phyloP scores from a whole-genome alignment of 345 rosid genomes.

The Aquilaria malaccensis region DNA sequence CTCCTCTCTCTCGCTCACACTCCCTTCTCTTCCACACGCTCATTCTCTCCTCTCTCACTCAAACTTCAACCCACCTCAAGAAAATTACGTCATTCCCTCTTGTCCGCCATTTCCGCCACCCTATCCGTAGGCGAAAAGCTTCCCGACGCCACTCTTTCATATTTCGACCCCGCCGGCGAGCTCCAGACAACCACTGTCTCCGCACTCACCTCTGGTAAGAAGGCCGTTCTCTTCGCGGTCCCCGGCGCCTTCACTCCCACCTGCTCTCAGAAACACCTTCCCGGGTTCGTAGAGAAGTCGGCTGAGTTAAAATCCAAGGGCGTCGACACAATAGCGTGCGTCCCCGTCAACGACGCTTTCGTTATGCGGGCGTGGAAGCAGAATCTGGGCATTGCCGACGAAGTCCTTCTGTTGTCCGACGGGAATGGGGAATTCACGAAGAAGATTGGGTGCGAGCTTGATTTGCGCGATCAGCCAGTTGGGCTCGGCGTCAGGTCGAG shows the following conservation, averaged over 20 bases:
- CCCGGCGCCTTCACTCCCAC: slow-evolving; percentile 97
- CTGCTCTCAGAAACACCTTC: slow-evolving; percentile 89
- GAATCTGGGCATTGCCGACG: slow-evolving; percentile 58
- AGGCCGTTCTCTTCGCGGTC: slow-evolving; percentile 74
- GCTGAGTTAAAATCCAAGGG: slow-evolving; percentile 80
- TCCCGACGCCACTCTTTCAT: slow-evolving; percentile 80
- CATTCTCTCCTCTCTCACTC: too few relatives aligned
- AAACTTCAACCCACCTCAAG: too few relatives aligned
- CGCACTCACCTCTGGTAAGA: slow-evolving; percentile 64
- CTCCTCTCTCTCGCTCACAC: too few relatives aligned
- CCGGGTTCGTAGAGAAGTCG: slow-evolving; percentile 76
- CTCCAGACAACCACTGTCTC: slow-evolving; percentile 78
- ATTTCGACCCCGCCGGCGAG: slow-evolving; percentile 68
- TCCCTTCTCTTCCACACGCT: too few relatives aligned
- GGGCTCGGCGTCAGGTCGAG: slow-evolving; percentile 83
- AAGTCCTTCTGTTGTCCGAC: slow-evolving; percentile 60
- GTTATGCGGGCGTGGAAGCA: slow-evolving; percentile 89
- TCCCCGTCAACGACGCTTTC: slow-evolving; percentile 84
- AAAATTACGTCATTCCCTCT: too few relatives aligned
- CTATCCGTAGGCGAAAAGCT: slow-evolving; percentile 83
- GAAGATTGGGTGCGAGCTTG: slow-evolving; percentile 75
- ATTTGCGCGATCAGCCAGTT: slow-evolving; percentile 71
- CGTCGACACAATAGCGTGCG: slow-evolving; percentile 73
- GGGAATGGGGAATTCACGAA: slow-evolving; percentile 75
- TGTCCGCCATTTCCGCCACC: slow-evolving; percentile 32